Base-by-base conservation (phyloP, 2,329 filamentous ascomycete species). In the Fusarium nematophilum region DNA sequence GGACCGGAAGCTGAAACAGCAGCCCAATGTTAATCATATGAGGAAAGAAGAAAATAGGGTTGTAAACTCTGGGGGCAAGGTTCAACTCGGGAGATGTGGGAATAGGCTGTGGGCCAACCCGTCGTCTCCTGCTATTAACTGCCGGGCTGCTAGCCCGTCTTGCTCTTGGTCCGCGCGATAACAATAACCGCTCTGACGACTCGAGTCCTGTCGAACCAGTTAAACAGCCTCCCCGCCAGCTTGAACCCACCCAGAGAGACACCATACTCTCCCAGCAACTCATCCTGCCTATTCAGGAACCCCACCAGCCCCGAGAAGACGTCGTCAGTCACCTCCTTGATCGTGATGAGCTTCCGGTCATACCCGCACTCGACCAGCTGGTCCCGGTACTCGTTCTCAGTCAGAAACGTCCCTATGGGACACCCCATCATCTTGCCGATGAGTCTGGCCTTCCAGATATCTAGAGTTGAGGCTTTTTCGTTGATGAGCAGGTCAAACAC, bases 401-500 rank as follows among this genome's bases (percentile, higher is more conserved):
- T 81, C 15, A 83, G 46, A 27, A 86, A 83, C 4, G 84, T 83
- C 1, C 66, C 61, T 46, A 76, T 75, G 0, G 84, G 84, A 26
- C 80, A 81, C 1, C 78, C 76, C 64, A 82, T 78, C 13, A 83
- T 60, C 17, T 78, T 65, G 3, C 81, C 81, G 3, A 86, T 56
- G 0, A 79, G 11, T 1, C 76, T 71, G 2, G 83, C 71, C 4
- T 75, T 43, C 6, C 80, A 43, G 0, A 51, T 70, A 21, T 78
- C 64, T 25, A 45, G 21, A 1, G 27, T 15, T 2, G 71, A 68
- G 2, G 76, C 73, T 7, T 57, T 46, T 4, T 72, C 66, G 51
- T 73, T 72, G 30, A 79, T 72, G 3, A 85, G 64, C 1, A 86
- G 73, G 53, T 87, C 84, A 54, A 86, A 86, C 0, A 80, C 82